These are phyloP conservation scores for Funneliformis mosseae DNA, from an alignment of 192 early-diverging fungal species.

Conservation along the genomic window DNA sequence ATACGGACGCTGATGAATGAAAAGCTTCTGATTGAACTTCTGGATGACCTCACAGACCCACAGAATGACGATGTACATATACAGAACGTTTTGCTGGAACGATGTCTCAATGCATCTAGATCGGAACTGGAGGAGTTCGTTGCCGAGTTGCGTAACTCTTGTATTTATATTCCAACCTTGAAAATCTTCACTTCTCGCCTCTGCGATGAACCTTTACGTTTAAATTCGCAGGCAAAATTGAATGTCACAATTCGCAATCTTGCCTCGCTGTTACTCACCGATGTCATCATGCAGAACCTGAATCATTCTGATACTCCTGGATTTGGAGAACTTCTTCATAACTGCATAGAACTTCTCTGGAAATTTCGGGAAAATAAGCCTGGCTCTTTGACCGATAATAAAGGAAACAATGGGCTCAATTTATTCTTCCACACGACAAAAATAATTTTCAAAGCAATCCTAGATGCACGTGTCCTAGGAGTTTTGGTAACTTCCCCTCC, in stretches of 20 bases:
- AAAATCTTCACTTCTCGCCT: not conserved
- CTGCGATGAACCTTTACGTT: not conserved
- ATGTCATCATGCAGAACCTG: not conserved
- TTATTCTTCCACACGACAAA: not conserved
- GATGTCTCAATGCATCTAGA: not conserved
- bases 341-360: constrained; percentile 21
- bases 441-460: not conserved
- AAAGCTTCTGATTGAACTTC: not conserved
- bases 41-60: not conserved
- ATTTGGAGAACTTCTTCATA: not conserved
- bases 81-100: not conserved
- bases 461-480: not conserved
- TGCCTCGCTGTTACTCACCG: not conserved
- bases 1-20: not conserved
- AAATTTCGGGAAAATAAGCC: not conserved
- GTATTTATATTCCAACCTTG: not conserved
- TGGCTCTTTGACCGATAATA: not conserved
- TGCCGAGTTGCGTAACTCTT: not conserved
- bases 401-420: not conserved
- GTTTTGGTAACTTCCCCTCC: not conserved
- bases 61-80: not conserved
- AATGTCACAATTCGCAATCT: not conserved
- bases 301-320: not conserved
- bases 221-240: not conserved
- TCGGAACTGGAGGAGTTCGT: not conserved